Evolutionary conservation across 305 asterid genomes (phyloP).

Genomic region (Fraxinus nigra): DNA sequence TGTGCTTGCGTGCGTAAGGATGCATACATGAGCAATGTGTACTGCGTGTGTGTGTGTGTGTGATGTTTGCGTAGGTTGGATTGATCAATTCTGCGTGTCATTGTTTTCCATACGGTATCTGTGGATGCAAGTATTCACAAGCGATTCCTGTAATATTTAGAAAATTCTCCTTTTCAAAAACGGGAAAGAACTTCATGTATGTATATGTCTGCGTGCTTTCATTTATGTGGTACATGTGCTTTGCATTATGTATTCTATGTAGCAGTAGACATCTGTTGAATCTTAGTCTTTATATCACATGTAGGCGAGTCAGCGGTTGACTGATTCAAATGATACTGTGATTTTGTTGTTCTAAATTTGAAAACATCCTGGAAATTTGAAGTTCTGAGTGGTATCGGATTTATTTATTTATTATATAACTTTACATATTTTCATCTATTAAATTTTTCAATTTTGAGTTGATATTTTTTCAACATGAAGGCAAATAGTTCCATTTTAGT

Average conservation of each 20-base stretch:
- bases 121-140: conserved; percentile 12
- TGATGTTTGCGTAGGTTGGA: conserved; percentile 12
- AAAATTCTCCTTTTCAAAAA: not conserved
- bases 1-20: not conserved
- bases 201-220: conserved; percentile 3
- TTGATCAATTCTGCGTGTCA: conserved; percentile 17
- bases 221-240: not conserved
- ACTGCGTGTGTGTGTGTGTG: not conserved
- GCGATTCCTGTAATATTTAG: not conserved
- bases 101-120: not conserved
- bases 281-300: conserved; percentile 6
- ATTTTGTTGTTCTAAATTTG: conserved; percentile 17
- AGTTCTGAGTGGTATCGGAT: not conserved
- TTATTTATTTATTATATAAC: conserved; percentile 3
- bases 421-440: conserved; percentile 5
- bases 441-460: not conserved
- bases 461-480: conserved; percentile 2
- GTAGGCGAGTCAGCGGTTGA: conserved; percentile 4
- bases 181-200: conserved; percentile 12
- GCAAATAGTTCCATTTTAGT: not conserved
- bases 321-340: conserved; percentile 7
- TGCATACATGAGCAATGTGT: not conserved
- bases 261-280: not conserved
- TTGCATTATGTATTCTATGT: not conserved
- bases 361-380: conserved; percentile 13